phyloP scores from a whole-genome alignment of 768 basidiomycete species.

The Calocybe cyanea region DNA sequence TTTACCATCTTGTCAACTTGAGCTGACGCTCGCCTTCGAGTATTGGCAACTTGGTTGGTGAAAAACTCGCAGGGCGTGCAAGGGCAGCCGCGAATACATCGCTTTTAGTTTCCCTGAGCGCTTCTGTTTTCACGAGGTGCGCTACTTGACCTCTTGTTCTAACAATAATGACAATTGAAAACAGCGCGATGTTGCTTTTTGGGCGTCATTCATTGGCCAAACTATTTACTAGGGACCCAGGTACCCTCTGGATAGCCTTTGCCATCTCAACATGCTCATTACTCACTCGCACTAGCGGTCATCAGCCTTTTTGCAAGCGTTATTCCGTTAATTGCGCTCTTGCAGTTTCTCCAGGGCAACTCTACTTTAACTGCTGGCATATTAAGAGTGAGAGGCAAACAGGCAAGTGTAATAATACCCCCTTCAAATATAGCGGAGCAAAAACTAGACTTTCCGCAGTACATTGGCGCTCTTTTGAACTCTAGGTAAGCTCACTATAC shows the following conservation, averaged over 20 bases:
- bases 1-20: background rate
- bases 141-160: background rate
- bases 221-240: constrained; percentile 66
- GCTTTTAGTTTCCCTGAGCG: constrained; percentile 55
- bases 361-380: constrained; percentile 67
- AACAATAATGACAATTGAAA: background rate
- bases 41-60: constrained; percentile 14
- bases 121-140: constrained; percentile 62
- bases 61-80: constrained; percentile 8
- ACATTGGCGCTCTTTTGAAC: constrained; percentile 73
- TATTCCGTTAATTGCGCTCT: constrained; percentile 68
- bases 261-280: background rate
- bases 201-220: constrained; percentile 67
- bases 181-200: constrained; percentile 22
- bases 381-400: constrained; percentile 78
- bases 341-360: constrained; percentile 82
- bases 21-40: constrained; percentile 2
- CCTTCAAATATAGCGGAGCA: no score
- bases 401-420: no score
- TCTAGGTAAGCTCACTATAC: constrained; percentile 41
- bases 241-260: constrained; percentile 19
- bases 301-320: constrained; percentile 60
- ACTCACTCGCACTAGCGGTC: constrained; percentile 36
- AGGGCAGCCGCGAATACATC: constrained; percentile 40
- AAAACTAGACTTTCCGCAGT: constrained; percentile 29